Evolutionary conservation across 805 yeast genomes (phyloP), one percentile per base, ranked within the genome.

Genomic region (Metschnikowia kunwiensis): DNA sequence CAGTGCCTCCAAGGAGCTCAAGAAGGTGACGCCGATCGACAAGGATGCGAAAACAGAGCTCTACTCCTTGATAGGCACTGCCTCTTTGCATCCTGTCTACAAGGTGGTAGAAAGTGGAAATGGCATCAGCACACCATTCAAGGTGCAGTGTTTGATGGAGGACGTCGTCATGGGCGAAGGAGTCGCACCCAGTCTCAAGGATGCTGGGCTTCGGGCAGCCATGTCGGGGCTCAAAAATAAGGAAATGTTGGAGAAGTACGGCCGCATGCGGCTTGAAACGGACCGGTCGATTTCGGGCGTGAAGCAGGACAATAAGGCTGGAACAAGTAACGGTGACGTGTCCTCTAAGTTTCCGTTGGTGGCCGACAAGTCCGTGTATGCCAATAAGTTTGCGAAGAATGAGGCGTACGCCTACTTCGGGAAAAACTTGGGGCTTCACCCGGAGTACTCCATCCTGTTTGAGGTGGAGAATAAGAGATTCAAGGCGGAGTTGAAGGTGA

Each of bases 201-300:
- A 78, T 19, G 97, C 97, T 0, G 93, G 96, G 0, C 58, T 77
- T 15, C 67, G 82, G 37, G 96, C 97, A 0, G 98, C 98, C 0
- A 82, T 81, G 80, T 65, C 69, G 34, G 96, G 91, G 0, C 63
- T 91, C 30, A 60, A 63, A 8, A 78, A 86, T 44, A 74, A 72
- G 27, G 65, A 63, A 0, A 39, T 77, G 20, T 65, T 87, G 30
- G 89, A 82, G 42, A 80, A 80, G 50, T 86, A 75, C 54, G 76
- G 78, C 10, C 67, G 68, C 26, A 42, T 70, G 14, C 65, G 95
- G 66, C 40, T 53, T 32, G 51, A 46, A 27, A 53, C 55, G 7
- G 61, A 56, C 31, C 46, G 51, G 5, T 31, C 48, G 3, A 33
- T 38, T 1, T 40, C 49, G 10, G 41, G 32, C 24, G 38, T 42